Evolutionary conservation across 2,329 filamentous ascomycete genomes (phyloP), one percentile per base, ranked within the genome.

Genomic region (Chaetomium olivaceum): DNA sequence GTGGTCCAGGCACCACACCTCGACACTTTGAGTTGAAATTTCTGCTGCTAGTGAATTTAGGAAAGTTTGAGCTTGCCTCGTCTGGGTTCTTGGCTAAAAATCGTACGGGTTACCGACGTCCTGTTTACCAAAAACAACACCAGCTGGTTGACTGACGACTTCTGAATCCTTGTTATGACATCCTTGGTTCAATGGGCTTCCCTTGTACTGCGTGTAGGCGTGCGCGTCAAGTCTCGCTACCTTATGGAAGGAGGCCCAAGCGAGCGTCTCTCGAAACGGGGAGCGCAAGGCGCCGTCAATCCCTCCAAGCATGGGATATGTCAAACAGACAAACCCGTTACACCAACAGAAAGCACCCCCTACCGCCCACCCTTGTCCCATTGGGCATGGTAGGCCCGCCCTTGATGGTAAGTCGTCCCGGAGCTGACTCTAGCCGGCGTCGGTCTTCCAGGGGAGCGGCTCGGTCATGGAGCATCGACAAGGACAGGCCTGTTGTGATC

Each of bases 391-490:
- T 64, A 52, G 31, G 46, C 54, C 58, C 46, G 43, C 65, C 65
- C 64, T 70, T 63, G 68, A 65, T 64, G 65, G 63, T 67, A 39
- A 67, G 52, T 71, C 63, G 68, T 71, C 66, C 71, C 73, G 73
- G 72, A 74, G 64, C 56, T n/a, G 39, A 67, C 56, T 57, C 48
- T 50, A 71, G 67, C 73, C 73, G 72, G 64, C 60, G 57, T 16
- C 52, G 48, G 31, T 39, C 39, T 62, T 63, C 65, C 70, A 69
- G 61, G 67, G 52, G 63, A 58, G 58, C 69, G 67, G 71, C 69
- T 48, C 36, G 21, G 14, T 50, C 25, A 4, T 51, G 36, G 59
- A 21, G 48, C 29, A 25, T 65, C 54, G 39, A 51, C 60, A 58
- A 31, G 63, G 51, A 6, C 52, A 46, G 48, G 58, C 64, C 5